Evolutionary conservation across 2,329 filamentous ascomycete genomes (phyloP).

Genomic region (Polytolypa hystricis): DNA sequence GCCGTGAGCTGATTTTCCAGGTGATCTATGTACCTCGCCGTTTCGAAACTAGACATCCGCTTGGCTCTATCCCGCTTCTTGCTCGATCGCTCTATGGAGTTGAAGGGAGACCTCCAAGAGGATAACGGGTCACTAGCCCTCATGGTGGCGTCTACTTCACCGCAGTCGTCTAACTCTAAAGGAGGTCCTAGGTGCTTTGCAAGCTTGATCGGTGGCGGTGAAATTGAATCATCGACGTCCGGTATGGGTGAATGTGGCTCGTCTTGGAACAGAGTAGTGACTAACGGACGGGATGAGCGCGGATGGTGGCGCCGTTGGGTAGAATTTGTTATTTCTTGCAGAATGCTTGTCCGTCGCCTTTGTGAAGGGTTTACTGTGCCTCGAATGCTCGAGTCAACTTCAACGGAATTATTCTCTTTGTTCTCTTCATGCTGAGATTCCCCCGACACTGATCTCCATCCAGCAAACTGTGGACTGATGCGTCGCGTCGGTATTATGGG

Average conservation of each 20-base stretch:
- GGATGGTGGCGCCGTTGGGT: slow-evolving; percentile 13
- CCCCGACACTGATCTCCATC: slow-evolving; percentile 13
- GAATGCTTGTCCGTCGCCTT: slow-evolving; percentile 16
- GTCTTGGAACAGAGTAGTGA: slow-evolving; percentile 16
- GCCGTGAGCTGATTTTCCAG: slow-evolving; percentile 36
- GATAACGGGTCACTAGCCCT: slow-evolving; percentile 5
- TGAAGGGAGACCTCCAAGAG: slow-evolving; percentile 8
- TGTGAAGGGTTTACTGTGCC: slow-evolving; percentile 6
- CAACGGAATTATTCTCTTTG: slow-evolving; percentile 12
- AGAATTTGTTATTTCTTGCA: slow-evolving; percentile 23
- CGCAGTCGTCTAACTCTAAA: background rate
- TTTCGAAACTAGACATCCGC: slow-evolving; percentile 26
- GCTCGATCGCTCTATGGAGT: slow-evolving; percentile 12
- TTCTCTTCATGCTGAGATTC: slow-evolving; percentile 12
- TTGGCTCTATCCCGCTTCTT: slow-evolving; percentile 10
- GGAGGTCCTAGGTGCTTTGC: slow-evolving; percentile 2
- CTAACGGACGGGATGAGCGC: slow-evolving; percentile 12
- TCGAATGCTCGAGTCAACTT: background rate
- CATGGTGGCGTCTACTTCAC: background rate
- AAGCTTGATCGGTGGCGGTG: background rate
- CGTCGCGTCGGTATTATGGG: slow-evolving; percentile 14
- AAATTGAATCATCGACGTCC: slow-evolving; percentile 6
- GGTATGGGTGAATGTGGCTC: slow-evolving; percentile 7
- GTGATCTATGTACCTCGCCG: slow-evolving; percentile 38
- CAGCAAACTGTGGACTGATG: slow-evolving; percentile 13